Conservation (phyloP, 1,284 basidiomycete species). For the Sporisorium sorghi region DNA sequence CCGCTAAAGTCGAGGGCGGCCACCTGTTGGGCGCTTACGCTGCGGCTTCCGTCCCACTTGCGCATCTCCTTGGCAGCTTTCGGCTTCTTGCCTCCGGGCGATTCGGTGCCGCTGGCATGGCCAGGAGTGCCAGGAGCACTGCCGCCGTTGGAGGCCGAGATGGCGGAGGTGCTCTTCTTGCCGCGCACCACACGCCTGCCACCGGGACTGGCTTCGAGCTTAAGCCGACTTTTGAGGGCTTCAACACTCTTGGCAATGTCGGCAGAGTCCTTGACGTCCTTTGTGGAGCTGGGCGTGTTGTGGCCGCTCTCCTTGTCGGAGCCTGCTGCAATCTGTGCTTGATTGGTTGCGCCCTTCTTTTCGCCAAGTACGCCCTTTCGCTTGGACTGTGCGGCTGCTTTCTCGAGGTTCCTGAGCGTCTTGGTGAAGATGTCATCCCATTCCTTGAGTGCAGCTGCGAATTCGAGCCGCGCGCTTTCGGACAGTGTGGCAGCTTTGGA, state of each 20-base stretch:
- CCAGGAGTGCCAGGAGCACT: constrained; percentile 70
- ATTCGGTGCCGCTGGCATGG: constrained; percentile 42
- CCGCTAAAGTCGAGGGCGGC: constrained; percentile 83
- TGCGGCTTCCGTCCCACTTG: constrained; percentile 86
- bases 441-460: constrained; percentile 78
- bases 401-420: constrained; percentile 79
- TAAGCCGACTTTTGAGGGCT: constrained; percentile 83
- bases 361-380: constrained; percentile 52
- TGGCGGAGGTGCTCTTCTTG: constrained; percentile 71
- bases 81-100: constrained; percentile 71
- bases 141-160: constrained; percentile 69
- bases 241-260: constrained; percentile 92
- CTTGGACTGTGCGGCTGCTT: constrained; percentile 74
- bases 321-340: constrained; percentile 29
- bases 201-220: constrained; percentile 72
- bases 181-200: constrained; percentile 72
- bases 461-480: constrained; percentile 71
- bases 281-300: constrained; percentile 40
- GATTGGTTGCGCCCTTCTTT: constrained; percentile 37
- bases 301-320: constrained; percentile 48
- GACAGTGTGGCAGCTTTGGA: constrained; percentile 68
- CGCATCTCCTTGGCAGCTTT: constrained; percentile 81
- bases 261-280: constrained; percentile 78
- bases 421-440: constrained; percentile 87
- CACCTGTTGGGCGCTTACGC: constrained; percentile 84